These are phyloP conservation scores for Centaurea solstitialis DNA, from an alignment of 129 eudicot genomes.

Conservation along the genomic window DNA sequence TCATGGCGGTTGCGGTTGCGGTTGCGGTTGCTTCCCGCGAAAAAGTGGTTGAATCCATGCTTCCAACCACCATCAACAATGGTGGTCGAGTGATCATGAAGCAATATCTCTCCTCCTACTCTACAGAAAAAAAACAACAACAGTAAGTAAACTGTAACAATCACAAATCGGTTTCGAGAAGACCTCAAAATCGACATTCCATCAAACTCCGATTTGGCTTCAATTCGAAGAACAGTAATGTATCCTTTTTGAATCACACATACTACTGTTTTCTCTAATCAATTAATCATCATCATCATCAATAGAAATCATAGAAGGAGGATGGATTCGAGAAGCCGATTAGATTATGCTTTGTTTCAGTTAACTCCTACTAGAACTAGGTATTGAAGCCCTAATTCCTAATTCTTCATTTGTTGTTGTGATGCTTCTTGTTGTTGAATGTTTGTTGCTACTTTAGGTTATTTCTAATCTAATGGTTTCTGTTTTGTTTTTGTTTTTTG, in stretches of 20 bases:
- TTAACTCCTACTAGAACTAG: slow-evolving; percentile 95
- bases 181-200: slow-evolving; percentile 15
- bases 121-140: not conserved
- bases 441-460: not conserved
- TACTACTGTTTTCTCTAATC: slow-evolving; percentile 13
- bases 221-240: slow-evolving; percentile 2
- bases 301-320: slow-evolving; percentile 12
- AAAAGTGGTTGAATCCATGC: slow-evolving; percentile 14
- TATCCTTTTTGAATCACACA: not conserved
- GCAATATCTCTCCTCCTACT: slow-evolving; percentile 7
- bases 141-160: slow-evolving; percentile 16
- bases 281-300: not conserved
- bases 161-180: slow-evolving; percentile 17
- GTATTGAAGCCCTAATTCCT: slow-evolving; percentile 31
- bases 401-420: not conserved
- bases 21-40: slow-evolving; percentile 21
- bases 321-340: slow-evolving; percentile 64
- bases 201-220: slow-evolving; percentile 15
- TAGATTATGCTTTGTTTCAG: slow-evolving; percentile 82
- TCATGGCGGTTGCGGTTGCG: slow-evolving; percentile 27
- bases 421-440: not conserved
- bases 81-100: slow-evolving; percentile 22
- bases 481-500: not conserved
- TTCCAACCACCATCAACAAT: slow-evolving; percentile 26
- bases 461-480: not conserved